A percentile compares a stretch with the other conserved stretches of the same genome.
Conservation (phyloP, 805 yeast genomes). For the Priceomyces medius region DNA sequence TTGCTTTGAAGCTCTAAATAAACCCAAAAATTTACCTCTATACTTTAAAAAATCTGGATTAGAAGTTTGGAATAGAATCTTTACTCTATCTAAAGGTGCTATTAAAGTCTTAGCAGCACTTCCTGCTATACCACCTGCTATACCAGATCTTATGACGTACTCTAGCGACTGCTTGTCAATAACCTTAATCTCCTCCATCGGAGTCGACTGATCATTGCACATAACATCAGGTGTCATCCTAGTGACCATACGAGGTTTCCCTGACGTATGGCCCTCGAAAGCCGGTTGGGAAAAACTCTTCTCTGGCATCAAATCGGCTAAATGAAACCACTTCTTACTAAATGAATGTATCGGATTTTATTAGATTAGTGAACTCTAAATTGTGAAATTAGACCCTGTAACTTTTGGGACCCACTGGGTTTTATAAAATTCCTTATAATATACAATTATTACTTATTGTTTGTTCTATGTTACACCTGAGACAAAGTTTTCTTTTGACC, state of each 20-base stretch:
- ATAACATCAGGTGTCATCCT: conserved; percentile 2
- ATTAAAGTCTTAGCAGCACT: conserved; percentile 93
- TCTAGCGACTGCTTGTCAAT: conserved; percentile 72
- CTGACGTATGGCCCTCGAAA: not conserved
- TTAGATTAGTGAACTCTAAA: too few species aligned
- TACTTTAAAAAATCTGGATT: conserved; percentile 83
- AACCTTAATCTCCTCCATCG: conserved; percentile 21
- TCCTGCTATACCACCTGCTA: conserved; percentile 96
- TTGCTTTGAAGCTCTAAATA: conserved; percentile 65
- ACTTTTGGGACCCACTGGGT: not conserved
- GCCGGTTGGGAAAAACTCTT: not conserved
- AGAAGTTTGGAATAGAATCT: conserved; percentile 91
- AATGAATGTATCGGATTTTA: not conserved
- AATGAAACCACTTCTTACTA: not conserved
- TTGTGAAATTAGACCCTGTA: not conserved
- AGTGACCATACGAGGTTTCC: not conserved
- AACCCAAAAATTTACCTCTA: conserved; percentile 77
- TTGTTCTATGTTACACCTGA: not conserved
- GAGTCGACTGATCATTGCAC: conserved; percentile 28
- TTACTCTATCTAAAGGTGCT: conserved; percentile 94
- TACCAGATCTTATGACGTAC: conserved; percentile 78
- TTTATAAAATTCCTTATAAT: not conserved
- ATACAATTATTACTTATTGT: not conserved
- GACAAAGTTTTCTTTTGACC: conserved; percentile 1
- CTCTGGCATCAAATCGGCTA: conserved; percentile 1